Base-by-base conservation (phyloP, 129 eudicot genomes). In the Chrysanthemum makinoi region DNA sequence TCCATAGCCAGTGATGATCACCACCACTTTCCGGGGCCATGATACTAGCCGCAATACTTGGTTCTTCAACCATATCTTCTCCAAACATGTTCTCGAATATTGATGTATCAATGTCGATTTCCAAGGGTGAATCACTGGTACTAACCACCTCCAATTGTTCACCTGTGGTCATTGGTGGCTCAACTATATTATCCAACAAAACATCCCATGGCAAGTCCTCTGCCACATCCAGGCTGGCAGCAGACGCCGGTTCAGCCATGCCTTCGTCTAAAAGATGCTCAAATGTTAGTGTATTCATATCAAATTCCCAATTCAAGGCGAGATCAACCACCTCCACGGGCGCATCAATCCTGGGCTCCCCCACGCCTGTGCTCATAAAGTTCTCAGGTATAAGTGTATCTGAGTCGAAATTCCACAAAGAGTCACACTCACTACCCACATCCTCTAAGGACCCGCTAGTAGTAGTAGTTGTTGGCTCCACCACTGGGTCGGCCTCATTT, bases 31-130 rank as follows among this genome's bases (percentile, higher is more conserved):
- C 74, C 50, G 49, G 69, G 74, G n/a, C 51, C 74, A n/a, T 17
- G 46, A 22, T 39, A 22, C 56, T 43, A 66, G 56, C 19, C 3
- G 72, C 20, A 2, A 55, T 54, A 55, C 14, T 8, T 49, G 79
- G 58, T 18, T 22, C 24, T 35, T 75, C 80, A 28, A 6, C 51
- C 47, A 18, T 22, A 9, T 68, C 33, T 15, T 13, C 53, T 62
- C 69, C 75, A 19, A 76, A 76, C 50, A 68, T 60, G 60, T 62
- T 14, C 62, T 68, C 80, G 20, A 68, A 76, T 18, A 59, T 60
- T 6, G 74, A 68, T 28, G 69, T 9, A 48, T 75, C 80, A 5
- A 75, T 30, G 18, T 26, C 24, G 10, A 75, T 57, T 13, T 75
- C 80, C 55, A 24, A 74, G 44, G 73, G 73, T 10, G 79, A 66